Evolutionary conservation across 305 asterid genomes (phyloP).

Genomic region (Rubia tinctorum): DNA sequence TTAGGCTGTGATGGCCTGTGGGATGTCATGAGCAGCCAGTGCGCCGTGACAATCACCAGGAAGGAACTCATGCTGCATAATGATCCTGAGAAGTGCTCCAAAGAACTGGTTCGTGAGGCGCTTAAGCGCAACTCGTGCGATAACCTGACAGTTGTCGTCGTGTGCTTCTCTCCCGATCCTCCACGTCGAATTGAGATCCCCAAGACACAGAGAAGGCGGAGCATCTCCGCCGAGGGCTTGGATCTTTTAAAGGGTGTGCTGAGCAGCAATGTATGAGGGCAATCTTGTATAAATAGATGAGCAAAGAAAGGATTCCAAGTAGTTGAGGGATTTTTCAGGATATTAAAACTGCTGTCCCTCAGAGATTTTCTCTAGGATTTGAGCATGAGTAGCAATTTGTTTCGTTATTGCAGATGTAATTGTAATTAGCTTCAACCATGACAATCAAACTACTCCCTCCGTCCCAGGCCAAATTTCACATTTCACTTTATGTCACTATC

Average conservation of each 20-base stretch:
- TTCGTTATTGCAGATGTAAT: not conserved
- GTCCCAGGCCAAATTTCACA: too few relatives aligned
- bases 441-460: not conserved
- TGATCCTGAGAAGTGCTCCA: conserved; percentile 75
- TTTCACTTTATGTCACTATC: too few relatives aligned
- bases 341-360: conserved; percentile 25
- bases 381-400: not conserved
- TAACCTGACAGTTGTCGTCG: conserved; percentile 73
- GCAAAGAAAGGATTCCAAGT: conserved; percentile 1
- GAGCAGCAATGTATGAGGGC: conserved; percentile 46
- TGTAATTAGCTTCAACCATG: not conserved
- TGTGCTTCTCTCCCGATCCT: conserved; percentile 79
- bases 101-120: conserved; percentile 76
- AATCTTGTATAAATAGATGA: conserved; percentile 21
- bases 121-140: conserved; percentile 83
- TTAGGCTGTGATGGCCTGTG: conserved; percentile 97
- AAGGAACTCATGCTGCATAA: conserved; percentile 87
- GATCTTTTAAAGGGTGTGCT: conserved; percentile 81
- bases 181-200: conserved; percentile 75
- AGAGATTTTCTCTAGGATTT: not conserved
- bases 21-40: conserved; percentile 99
- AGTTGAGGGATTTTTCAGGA: conserved; percentile 24
- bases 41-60: conserved; percentile 82
- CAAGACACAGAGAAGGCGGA: conserved; percentile 63
- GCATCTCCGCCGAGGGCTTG: conserved; percentile 94